Evolutionary conservation across 1,284 basidiomycete species (phyloP).

Genomic region (Rhodofomes roseus): DNA sequence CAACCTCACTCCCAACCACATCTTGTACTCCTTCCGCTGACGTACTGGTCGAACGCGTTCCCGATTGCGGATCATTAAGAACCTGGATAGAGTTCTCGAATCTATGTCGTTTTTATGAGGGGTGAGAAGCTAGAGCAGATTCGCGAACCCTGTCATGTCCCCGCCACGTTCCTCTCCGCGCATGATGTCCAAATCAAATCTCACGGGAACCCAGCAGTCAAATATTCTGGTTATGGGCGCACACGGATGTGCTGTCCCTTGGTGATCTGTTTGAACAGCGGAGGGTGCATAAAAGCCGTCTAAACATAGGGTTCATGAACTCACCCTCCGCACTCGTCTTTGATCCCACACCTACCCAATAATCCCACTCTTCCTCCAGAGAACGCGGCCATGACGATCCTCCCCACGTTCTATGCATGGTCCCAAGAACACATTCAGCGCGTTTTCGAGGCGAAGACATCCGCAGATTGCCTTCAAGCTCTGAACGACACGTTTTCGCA

Average conservation of each 20-base stretch:
- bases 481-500: constrained; percentile 45
- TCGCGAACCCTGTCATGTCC: constrained; percentile 7
- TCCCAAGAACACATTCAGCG: constrained; percentile 45
- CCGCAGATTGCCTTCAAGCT: constrained; percentile 40
- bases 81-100: constrained; percentile 7
- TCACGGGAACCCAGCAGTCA: constrained; percentile 5
- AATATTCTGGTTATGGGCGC: constrained; percentile 4
- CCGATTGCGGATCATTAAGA: constrained; percentile 12
- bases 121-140: constrained; percentile 4
- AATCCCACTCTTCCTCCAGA: not conserved
- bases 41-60: constrained; percentile 3
- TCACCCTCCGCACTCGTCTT: not conserved
- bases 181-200: constrained; percentile 4
- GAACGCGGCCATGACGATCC: constrained; percentile 22
- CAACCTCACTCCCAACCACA: not conserved
- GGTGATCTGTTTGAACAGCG: constrained; percentile 11
- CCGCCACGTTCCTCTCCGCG: constrained; percentile 7
- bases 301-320: constrained; percentile 2
- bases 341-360: constrained; percentile 3
- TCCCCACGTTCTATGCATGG: constrained; percentile 47
- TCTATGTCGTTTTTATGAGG: not conserved
- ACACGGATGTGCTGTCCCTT: constrained; percentile 2
- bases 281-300: constrained; percentile 6
- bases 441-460: constrained; percentile 48
- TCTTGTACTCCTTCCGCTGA: constrained; percentile 1